Evolutionary conservation across 345 rosid genomes (phyloP).

Genomic region (Populus alba): DNA sequence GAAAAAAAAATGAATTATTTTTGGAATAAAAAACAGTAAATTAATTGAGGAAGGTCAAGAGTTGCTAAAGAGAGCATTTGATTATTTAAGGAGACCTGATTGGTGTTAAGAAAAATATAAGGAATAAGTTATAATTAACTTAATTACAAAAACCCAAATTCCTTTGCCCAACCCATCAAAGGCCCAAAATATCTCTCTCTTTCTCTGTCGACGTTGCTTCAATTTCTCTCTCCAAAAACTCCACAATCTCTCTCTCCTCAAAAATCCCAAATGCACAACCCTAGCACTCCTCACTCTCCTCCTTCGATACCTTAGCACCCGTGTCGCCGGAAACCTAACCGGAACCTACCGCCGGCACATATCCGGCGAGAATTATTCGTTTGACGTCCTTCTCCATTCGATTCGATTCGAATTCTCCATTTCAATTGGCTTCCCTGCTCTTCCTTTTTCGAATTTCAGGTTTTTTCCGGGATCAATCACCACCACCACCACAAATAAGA

Average conservation of each 20-base stretch:
- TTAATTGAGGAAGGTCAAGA: too few species aligned
- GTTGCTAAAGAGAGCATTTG: neutral
- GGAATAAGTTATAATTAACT: neutral
- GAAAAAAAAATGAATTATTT: too few species aligned
- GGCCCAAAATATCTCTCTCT: neutral
- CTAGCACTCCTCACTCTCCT: neutral
- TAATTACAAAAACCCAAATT: neutral
- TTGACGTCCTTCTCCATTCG: neutral
- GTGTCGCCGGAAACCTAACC: slow-evolving; percentile 30
- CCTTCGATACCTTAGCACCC: slow-evolving; percentile 14
- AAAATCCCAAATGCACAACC: slow-evolving; percentile 14
- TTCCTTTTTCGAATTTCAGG: neutral
- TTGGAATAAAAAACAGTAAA: too few species aligned
- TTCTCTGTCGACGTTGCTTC: slow-evolving; percentile 1
- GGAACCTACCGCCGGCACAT: slow-evolving; percentile 10
- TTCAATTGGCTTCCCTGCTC: slow-evolving; percentile 7
- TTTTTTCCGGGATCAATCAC: neutral
- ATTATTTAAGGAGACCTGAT: neutral
- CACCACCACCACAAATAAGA: neutral
- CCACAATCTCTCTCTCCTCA: neutral
- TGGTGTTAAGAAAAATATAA: neutral
- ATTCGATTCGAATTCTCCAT: slow-evolving; percentile 1
- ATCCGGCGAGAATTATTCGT: slow-evolving; percentile 23
- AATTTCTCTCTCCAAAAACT: neutral
- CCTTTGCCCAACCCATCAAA: neutral